Evolutionary conservation across 257 asterid genomes (phyloP).

Genomic region (Solanum etuberosum): DNA sequence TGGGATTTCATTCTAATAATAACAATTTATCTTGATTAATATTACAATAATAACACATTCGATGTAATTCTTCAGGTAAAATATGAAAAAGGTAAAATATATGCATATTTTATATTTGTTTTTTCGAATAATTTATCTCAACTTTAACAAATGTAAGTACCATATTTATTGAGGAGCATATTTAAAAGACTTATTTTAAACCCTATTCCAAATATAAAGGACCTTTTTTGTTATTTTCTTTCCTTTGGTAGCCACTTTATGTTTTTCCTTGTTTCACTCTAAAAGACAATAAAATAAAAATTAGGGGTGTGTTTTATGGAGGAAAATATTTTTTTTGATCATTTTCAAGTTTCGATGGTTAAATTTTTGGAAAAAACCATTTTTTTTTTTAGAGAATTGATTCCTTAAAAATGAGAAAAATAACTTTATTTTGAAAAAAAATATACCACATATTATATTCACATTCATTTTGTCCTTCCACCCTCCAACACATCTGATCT

Average conservation of each 20-base stretch:
- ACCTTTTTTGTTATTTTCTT: no score
- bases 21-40: not conserved
- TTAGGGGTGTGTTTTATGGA: no score
- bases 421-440: accelerated
- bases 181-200: no score
- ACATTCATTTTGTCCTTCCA: not conserved
- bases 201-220: no score
- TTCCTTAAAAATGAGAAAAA: no score
- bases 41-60: not conserved
- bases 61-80: not conserved
- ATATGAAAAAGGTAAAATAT: not conserved
- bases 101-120: no score
- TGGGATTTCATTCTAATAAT: not conserved
- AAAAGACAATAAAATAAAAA: no score
- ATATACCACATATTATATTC: not conserved
- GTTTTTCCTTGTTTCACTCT: no score
- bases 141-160: no score
- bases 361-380: not conserved
- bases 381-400: no score
- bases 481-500: not conserved
- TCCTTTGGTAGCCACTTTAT: no score
- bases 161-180: no score
- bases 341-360: not conserved
- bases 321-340: not conserved
- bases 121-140: not conserved